These are phyloP conservation scores for Lepidium campestre DNA, from an alignment of 441 rosid genomes.

Conservation along the genomic window DNA sequence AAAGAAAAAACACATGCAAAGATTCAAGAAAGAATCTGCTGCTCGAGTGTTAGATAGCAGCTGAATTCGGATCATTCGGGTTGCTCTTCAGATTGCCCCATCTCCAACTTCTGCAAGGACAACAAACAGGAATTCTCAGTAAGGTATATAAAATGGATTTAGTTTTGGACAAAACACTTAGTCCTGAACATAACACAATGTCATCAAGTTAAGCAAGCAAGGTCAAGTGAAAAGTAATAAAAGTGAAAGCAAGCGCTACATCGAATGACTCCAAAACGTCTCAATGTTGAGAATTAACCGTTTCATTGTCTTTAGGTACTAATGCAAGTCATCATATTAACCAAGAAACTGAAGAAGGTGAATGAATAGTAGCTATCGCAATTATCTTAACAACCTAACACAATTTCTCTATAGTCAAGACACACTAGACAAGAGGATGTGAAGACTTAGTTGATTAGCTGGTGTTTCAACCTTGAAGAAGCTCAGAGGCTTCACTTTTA, in stretches of 20 bases:
- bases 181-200: background rate
- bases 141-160: background rate
- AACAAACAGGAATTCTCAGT: background rate
- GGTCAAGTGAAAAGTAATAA: background rate
- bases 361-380: background rate
- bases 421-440: background rate
- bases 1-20: background rate
- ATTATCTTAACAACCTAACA: background rate
- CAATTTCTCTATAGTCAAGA: background rate
- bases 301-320: background rate
- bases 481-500: background rate
- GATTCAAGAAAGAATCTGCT: conserved; percentile 2
- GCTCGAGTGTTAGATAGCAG: background rate
- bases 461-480: background rate
- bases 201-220: background rate
- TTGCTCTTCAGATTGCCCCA: conserved; percentile 23
- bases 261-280: background rate
- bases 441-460: background rate
- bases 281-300: background rate
- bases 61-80: conserved; percentile 1
- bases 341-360: background rate
- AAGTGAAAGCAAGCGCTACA: background rate
- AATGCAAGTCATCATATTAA: background rate
- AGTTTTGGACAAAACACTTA: background rate
- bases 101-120: conserved; percentile 20